These are phyloP conservation scores for Cladophialophora psammophila DNA, from an alignment of 2,329 filamentous ascomycete species.

Conservation along the genomic window DNA sequence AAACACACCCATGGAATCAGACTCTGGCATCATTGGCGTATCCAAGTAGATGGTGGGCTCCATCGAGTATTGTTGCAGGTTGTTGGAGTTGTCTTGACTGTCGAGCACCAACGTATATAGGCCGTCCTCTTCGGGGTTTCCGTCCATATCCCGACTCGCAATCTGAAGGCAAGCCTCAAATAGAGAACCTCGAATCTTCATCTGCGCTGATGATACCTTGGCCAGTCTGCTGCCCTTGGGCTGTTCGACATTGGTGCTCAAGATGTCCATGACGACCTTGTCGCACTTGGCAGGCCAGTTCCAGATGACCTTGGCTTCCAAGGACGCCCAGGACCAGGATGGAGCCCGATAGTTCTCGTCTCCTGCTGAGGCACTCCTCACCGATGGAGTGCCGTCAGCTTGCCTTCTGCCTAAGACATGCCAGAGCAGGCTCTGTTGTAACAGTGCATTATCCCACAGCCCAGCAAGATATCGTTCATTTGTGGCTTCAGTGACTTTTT, in stretches of 20 bases:
- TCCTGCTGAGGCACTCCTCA: background rate
- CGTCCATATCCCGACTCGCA: background rate
- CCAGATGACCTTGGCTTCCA: conserved; percentile 17
- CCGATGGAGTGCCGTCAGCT: conserved; percentile 14
- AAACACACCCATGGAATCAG: conserved; percentile 4
- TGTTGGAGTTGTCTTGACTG: background rate
- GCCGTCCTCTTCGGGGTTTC: conserved; percentile 10
- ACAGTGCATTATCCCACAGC: conserved; percentile 10
- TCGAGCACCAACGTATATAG: conserved; percentile 9
- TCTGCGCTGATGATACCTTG: conserved; percentile 1
- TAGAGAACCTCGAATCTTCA: conserved; percentile 2
- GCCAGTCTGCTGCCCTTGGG: background rate
- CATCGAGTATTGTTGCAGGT: background rate
- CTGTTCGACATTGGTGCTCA: background rate
- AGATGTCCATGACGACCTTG: conserved; percentile 5
- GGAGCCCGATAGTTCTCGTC: conserved; percentile 9
- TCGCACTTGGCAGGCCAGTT: conserved; percentile 15
- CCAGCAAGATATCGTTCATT: conserved; percentile 16
- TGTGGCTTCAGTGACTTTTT: conserved; percentile 11
- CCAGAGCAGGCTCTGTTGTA: conserved; percentile 16
- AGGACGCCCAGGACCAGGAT: conserved; percentile 15
- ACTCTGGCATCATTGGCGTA: conserved; percentile 10
- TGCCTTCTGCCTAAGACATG: conserved; percentile 3
- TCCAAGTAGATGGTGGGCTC: conserved; percentile 17
- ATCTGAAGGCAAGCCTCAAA: conserved; percentile 1